These are phyloP conservation scores for Sechiopsis laciniata DNA, from an alignment of 306 rosid genomes.

Conservation along the genomic window DNA sequence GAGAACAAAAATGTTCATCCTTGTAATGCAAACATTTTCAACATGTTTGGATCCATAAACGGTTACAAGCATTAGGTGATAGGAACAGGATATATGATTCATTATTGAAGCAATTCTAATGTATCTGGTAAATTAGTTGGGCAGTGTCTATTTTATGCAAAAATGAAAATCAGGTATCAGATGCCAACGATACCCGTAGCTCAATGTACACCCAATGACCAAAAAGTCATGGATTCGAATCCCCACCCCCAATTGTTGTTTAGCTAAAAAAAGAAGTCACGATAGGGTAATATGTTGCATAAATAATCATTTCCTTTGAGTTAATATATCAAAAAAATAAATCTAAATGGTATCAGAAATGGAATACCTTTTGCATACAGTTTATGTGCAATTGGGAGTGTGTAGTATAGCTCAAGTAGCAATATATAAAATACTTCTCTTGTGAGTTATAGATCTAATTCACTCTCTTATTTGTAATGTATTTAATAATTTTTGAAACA, in stretches of 20 bases:
- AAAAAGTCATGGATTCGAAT: too few species aligned
- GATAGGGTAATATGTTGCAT: too few species aligned
- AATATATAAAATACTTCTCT: not conserved
- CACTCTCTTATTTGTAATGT: not conserved
- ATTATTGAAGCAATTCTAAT: not conserved
- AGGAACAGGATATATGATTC: not conserved
- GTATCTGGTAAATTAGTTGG: not conserved
- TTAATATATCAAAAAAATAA: too few species aligned
- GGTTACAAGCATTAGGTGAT: not conserved
- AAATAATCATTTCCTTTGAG: too few species aligned
- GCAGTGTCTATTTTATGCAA: not conserved
- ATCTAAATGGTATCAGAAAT: not conserved
- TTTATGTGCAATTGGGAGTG: not conserved
- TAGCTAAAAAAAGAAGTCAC: too few species aligned
- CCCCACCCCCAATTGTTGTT: too few species aligned
- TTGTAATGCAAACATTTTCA: not conserved
- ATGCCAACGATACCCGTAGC: too few species aligned
- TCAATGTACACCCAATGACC: too few species aligned
- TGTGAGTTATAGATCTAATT: not conserved
- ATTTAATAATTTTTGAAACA: not conserved
- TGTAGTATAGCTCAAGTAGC: not conserved
- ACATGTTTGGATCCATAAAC: constrained; percentile 1
- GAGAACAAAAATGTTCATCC: not conserved
- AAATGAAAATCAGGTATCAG: not conserved
- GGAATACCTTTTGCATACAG: not conserved